Percentiles rank a stretch among this genome's conserved stretches.
Conservation (phyloP, 73 alveolate species). For the Paramecium tetraurelia region DNA sequence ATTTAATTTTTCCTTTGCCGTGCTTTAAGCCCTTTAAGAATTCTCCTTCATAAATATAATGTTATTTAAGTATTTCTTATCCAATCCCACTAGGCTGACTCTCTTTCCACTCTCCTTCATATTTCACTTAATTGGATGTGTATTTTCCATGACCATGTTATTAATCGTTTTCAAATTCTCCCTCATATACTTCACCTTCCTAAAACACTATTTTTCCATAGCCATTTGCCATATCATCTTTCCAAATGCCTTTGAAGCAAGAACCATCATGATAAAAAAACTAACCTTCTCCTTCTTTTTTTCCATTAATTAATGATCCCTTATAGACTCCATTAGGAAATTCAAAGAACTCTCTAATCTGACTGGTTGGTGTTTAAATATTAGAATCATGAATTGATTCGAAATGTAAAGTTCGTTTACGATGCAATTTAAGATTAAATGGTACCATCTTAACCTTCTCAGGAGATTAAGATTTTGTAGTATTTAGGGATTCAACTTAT, state of each 20-base stretch:
- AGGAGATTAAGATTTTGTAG: neutral
- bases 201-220: slow-evolving; percentile 18
- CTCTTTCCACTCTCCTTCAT: slow-evolving; percentile 52
- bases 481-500: neutral
- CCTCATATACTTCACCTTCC: slow-evolving; percentile 63
- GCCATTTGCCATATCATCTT: slow-evolving; percentile 55
- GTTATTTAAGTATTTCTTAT: neutral
- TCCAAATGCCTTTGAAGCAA: slow-evolving; percentile 52
- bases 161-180: slow-evolving; percentile 13
- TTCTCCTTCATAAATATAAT: slow-evolving; percentile 45
- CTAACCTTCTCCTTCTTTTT: slow-evolving; percentile 34
- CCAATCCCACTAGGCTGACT: slow-evolving; percentile 51
- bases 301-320: neutral
- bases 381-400: neutral
- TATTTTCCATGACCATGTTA: slow-evolving; percentile 39
- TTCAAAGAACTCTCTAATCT: neutral
- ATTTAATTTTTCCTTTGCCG: slow-evolving; percentile 53
- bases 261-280: slow-evolving; percentile 53
- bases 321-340: slow-evolving; percentile 23
- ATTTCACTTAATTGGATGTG: neutral
- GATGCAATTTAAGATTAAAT: neutral
- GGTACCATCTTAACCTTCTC: neutral
- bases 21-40: slow-evolving; percentile 34
- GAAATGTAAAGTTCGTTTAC: neutral
- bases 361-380: neutral